Evolutionary conservation across 2,329 filamentous ascomycete species (phyloP).

Genomic region (Cucurbitaria berberidis): DNA sequence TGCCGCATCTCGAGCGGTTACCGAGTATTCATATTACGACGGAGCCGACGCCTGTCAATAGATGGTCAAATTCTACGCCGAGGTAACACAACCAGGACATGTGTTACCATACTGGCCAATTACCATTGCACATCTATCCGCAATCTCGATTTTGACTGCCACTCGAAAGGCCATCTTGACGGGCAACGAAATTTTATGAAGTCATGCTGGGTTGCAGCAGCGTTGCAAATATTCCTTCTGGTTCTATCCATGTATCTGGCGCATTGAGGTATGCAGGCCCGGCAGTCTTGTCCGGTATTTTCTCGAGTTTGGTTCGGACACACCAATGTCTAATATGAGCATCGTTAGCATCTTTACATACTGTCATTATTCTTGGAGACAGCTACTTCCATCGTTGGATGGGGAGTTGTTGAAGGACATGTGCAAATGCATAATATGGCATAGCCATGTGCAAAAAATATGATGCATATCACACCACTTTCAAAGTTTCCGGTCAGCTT

Average conservation of each 20-base stretch:
- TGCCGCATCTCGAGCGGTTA: slow-evolving; percentile 50
- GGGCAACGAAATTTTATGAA: not conserved
- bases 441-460: not conserved
- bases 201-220: not conserved
- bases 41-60: slow-evolving; percentile 35
- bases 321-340: not conserved
- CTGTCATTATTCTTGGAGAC: not conserved
- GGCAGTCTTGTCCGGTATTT: not conserved
- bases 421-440: not conserved
- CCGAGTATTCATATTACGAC: slow-evolving; percentile 55
- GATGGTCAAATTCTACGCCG: slow-evolving; percentile 13
- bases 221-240: not conserved
- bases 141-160: not conserved
- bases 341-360: not conserved
- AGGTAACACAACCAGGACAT: slow-evolving; percentile 5
- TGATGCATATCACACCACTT: not conserved
- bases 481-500: too few species aligned
- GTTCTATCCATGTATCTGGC: not conserved
- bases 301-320: not conserved
- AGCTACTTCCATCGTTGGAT: not conserved
- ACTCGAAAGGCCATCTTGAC: not conserved
- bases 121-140: not conserved
- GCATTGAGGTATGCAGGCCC: not conserved
- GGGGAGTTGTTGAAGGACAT: not conserved
- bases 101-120: not conserved